These are phyloP conservation scores for Populus deltoides DNA, from an alignment of 345 rosid genomes.

Conservation along the genomic window DNA sequence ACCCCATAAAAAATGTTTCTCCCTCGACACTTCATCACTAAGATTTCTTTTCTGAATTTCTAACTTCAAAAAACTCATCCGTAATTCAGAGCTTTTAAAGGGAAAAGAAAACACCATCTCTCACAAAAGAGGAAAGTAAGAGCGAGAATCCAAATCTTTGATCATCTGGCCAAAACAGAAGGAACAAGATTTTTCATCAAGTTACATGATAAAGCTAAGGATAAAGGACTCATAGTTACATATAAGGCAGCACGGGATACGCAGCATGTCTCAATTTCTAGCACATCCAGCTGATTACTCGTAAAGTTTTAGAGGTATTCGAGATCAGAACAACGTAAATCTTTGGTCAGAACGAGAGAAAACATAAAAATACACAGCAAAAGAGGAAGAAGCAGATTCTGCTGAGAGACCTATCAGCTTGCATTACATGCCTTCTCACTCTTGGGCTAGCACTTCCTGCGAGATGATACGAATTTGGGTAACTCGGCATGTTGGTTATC, in stretches of 20 bases:
- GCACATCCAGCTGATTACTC: constrained; percentile 5
- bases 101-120: too few relatives aligned
- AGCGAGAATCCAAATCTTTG: too few relatives aligned
- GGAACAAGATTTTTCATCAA: neutral
- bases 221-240: constrained; percentile 7
- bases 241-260: constrained; percentile 14
- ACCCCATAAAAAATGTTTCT: too few relatives aligned
- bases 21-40: too few relatives aligned
- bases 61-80: neutral
- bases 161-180: neutral
- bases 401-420: constrained; percentile 65
- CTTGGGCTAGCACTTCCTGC: constrained; percentile 51
- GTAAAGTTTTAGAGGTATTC: constrained; percentile 1
- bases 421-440: constrained; percentile 68
- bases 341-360: constrained; percentile 58
- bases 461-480: constrained; percentile 53
- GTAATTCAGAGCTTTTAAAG: neutral
- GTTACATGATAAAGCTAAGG: neutral
- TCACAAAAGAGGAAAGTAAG: too few relatives aligned
- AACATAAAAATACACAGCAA: constrained; percentile 65
- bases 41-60: too few relatives aligned
- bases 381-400: constrained; percentile 70
- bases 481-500: constrained; percentile 39
- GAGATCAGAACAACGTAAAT: neutral
- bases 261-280: neutral